These are phyloP conservation scores for Cladorrhinum samala DNA, from an alignment of 495 filamentous ascomycete species.

Conservation along the genomic window DNA sequence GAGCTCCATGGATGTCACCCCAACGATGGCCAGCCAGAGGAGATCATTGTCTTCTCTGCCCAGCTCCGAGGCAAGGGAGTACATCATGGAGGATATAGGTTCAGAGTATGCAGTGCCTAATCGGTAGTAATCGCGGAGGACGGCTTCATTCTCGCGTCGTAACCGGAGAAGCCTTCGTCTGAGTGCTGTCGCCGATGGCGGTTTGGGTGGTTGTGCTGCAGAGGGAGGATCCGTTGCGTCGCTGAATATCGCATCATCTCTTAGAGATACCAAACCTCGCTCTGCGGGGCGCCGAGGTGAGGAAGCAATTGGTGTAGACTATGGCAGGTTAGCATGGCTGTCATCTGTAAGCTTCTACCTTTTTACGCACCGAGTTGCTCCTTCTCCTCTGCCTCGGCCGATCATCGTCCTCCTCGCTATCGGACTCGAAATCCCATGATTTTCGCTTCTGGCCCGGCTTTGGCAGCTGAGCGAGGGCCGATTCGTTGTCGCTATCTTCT, in stretches of 20 bases:
- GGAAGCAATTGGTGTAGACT: slow-evolving; percentile 56
- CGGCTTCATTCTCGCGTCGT: slow-evolving; percentile 65
- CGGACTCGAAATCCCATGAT: slow-evolving; percentile 69
- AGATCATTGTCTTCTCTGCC: slow-evolving; percentile 95
- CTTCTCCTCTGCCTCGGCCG: slow-evolving; percentile 70
- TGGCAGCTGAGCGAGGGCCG: neutral
- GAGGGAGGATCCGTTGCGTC: slow-evolving; percentile 44
- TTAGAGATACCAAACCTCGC: slow-evolving; percentile 43
- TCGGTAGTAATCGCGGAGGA: slow-evolving; percentile 73
- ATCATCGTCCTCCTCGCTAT: slow-evolving; percentile 62
- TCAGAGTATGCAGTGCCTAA: slow-evolving; percentile 88
- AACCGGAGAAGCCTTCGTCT: slow-evolving; percentile 65
- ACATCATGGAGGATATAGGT: slow-evolving; percentile 87
- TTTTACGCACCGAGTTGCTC: slow-evolving; percentile 71
- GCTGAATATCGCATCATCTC: slow-evolving; percentile 35
- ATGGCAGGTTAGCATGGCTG: slow-evolving; percentile 24
- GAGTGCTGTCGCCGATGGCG: slow-evolving; percentile 62
- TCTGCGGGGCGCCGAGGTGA: slow-evolving; percentile 46
- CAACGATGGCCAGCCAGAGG: slow-evolving; percentile 90
- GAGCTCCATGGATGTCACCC: slow-evolving; percentile 83
- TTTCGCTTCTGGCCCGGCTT: slow-evolving; percentile 65
- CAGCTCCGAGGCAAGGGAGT: slow-evolving; percentile 88
- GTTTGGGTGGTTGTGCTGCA: slow-evolving; percentile 51
- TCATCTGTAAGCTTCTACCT: neutral
- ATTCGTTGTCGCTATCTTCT: slow-evolving; percentile 23